Percentiles rank a stretch among this genome's conserved stretches.
These are phyloP conservation scores for Leucaena leucocephala DNA, from an alignment of 306 rosid genomes.

Conservation along the genomic window DNA sequence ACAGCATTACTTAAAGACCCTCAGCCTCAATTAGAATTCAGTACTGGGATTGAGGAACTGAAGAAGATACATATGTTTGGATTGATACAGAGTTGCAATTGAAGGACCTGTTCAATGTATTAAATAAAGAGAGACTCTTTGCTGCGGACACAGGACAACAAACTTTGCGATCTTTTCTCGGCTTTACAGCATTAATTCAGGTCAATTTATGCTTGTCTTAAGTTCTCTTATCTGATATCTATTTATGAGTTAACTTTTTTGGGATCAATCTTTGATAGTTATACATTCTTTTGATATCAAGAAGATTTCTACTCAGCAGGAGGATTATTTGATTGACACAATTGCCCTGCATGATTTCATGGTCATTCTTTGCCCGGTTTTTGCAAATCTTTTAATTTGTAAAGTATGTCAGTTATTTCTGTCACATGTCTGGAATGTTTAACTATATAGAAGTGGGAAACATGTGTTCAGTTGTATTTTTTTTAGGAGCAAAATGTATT, in stretches of 20 bases:
- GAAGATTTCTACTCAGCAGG: conserved; percentile 72
- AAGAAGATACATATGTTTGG: conserved; percentile 63
- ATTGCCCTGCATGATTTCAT: conserved; percentile 85
- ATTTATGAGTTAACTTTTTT: conserved; percentile 9
- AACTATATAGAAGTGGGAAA: conserved; percentile 15
- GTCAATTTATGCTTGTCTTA: conserved; percentile 39
- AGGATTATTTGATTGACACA: conserved; percentile 91
- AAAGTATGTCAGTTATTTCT: conserved; percentile 58
- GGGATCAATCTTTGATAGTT: conserved; percentile 20
- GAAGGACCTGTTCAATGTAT: conserved; percentile 54
- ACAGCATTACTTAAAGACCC: conserved; percentile 48
- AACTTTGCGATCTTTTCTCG: conserved; percentile 74
- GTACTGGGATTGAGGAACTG: conserved; percentile 45
- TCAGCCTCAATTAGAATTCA: conserved; percentile 47
- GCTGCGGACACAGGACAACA: conserved; percentile 94
- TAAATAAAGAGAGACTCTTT: conserved; percentile 60
- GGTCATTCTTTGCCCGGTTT: conserved; percentile 70
- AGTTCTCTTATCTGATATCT: conserved; percentile 1
- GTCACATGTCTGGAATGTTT: conserved; percentile 19
- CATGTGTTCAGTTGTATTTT: neutral
- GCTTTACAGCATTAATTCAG: conserved; percentile 86
- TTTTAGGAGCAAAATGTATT: neutral
- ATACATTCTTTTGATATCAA: conserved; percentile 16
- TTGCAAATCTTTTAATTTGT: conserved; percentile 73
- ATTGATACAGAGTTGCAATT: conserved; percentile 67